Evolutionary conservation across 2,329 filamentous ascomycete species (phyloP).

Genomic region (Elsinoe perseae): DNA sequence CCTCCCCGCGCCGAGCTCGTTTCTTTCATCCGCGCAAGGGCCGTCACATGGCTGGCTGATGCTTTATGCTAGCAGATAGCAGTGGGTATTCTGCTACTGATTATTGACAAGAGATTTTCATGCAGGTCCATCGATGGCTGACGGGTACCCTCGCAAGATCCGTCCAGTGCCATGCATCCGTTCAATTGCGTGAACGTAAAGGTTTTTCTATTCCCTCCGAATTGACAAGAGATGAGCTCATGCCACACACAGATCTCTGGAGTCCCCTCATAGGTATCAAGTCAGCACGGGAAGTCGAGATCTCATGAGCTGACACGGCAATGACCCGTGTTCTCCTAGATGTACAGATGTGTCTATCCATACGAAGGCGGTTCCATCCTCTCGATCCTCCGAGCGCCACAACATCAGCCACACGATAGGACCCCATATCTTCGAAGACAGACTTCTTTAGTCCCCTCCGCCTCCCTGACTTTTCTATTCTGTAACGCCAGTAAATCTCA

Average conservation of each 20-base stretch:
- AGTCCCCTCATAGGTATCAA: neutral
- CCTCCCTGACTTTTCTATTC: neutral
- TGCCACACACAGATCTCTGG: neutral
- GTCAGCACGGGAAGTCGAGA: neutral
- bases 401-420: neutral
- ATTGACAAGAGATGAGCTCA: neutral
- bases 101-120: constrained; percentile 1
- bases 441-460: neutral
- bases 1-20: neutral
- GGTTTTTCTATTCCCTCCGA: neutral
- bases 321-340: neutral
- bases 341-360: neutral
- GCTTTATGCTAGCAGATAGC: neutral
- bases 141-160: constrained; percentile 8
- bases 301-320: neutral
- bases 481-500: neutral
- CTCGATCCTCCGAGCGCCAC: neutral
- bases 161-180: neutral
- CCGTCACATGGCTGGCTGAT: constrained; percentile 6
- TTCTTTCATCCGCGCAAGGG: neutral
- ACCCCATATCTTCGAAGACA: neutral
- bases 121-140: neutral
- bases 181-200: neutral
- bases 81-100: neutral
- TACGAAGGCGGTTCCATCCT: neutral